Evolutionary conservation across 164 flowering plant species (phyloP).

Genomic region (Tinospora cordifolia): DNA sequence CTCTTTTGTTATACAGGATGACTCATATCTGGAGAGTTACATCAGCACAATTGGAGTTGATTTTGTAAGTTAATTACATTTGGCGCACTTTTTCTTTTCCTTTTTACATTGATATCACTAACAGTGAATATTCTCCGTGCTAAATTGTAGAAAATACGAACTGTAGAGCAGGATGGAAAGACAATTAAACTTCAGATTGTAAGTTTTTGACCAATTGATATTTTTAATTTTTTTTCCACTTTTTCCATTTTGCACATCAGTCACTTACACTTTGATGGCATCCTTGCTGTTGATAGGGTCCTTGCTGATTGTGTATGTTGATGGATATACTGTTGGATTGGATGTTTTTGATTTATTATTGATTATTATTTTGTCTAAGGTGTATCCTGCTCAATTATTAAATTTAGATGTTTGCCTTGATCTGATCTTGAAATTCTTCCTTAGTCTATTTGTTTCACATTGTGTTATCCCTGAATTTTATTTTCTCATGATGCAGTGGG

Average conservation of each 20-base stretch:
- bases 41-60: slow-evolving; percentile 96
- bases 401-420: not conserved
- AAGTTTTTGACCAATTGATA: slow-evolving; percentile 14
- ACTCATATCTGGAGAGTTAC: slow-evolving; percentile 90
- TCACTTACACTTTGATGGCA: too few relatives aligned
- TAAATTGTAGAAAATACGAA: slow-evolving; percentile 44
- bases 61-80: slow-evolving; percentile 53
- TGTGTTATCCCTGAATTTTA: not conserved
- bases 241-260: not conserved
- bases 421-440: too few relatives aligned
- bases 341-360: not conserved
- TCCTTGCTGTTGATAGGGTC: not conserved
- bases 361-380: not conserved
- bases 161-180: slow-evolving; percentile 54
- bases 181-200: slow-evolving; percentile 52
- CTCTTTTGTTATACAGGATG: slow-evolving; percentile 49
- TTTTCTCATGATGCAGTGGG: slow-evolving; percentile 45
- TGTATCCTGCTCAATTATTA: not conserved
- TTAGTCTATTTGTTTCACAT: not conserved
- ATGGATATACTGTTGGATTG: not conserved
- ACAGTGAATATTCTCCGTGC: not conserved
- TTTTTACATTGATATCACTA: not conserved
- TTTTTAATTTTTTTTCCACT: not conserved
- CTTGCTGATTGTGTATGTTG: not conserved
- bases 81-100: not conserved